Evolutionary conservation across 1,284 basidiomycete species (phyloP), one percentile per base, ranked within the genome.

Genomic region (Cryptococcus depauperatus): DNA sequence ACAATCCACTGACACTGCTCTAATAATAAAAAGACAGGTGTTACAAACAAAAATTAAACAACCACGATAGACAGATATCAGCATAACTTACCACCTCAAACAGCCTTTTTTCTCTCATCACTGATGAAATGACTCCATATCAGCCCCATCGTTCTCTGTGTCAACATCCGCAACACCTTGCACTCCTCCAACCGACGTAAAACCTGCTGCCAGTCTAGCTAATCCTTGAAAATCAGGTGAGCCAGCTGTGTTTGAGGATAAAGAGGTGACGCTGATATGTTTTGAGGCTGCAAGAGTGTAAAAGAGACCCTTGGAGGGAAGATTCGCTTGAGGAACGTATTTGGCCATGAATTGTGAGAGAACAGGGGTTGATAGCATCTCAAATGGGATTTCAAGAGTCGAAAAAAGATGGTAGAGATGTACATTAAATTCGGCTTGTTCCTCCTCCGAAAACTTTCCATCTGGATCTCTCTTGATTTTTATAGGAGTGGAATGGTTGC

Each of bases 401-500:
- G 21, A 18, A 19, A 41, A 41, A 28, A 41, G 25, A 25, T 41
- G 39, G 26, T 19, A 41, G 26, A 41, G 39, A 22, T 41, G 39
- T 18, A 41, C 39, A 25, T 41, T 41, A 28, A 41, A 41, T 19
- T 41, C 39, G 27, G 16, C 39, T 19, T 41, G 39, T 18, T 41
- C 26, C 18, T 41, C 39, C 14, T 41, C 39, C 9, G 18, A 16
- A 18, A 41, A 28, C 16, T 19, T 41, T 4, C 28, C 39, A 19
- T 22, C 18, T 18, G 18, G 19, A 9, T 22, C 18, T 6, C 18
- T 22, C 21, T 37, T 37, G 35, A 11, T 22, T n/a, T n/a, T n/a
- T n/a, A n/a, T n/a, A 22, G 35, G 35, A 7, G 35, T 30, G 11
- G 29, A 30, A 5, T 37, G 18, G 35, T 4, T 22, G 18, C n/a